Evolutionary conservation across 1,139 yeast species (phyloP), one percentile per base, ranked within the genome.

Genomic region (Sugiyamaella japonica): DNA sequence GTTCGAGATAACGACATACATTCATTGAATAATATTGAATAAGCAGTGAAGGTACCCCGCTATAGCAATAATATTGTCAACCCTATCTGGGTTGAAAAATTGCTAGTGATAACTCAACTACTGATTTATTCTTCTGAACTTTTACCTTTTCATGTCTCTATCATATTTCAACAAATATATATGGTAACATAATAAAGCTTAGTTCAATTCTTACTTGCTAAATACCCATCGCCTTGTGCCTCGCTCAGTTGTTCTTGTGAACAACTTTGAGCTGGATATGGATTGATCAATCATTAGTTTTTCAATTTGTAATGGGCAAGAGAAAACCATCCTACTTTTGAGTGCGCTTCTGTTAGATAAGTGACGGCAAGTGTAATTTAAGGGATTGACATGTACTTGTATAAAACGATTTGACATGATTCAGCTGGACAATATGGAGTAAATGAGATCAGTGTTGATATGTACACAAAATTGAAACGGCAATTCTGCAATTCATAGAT

Each of bases 331-430:
- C 52, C 56, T 53, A 38, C 15, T 48, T 53, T 53, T 53, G 56
- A 53, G 56, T 53, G 56, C 56, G 56, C 56, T 53, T 44, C 56
- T 43, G 43, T 53, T 53, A 48, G 56, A 48, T 20, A 7, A 48
- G 46, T 53, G 56, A 53, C 44, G 56, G 56, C 37, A 42, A 48
- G 56, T 53, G 56, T 48, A 53, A 53, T 53, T 53, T 44, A 34
- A 40, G 32, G 56, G 47, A 43, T 42, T 36, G 36, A 53, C 56
- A 53, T 48, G 20, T 29, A 31, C 6, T 7, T 7, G 10, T 13
- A 43, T 16, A 4, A 28, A 31, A 29, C 10, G 10, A 29, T 12
- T 16, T 20, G 17, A 15, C 42, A n/a, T n/a, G n/a, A n/a, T n/a
- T n/a, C n/a, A 20, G 25, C 25, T 20, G 25, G 6, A 20, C 5